Evolutionary conservation across 441 rosid genomes (phyloP).

Genomic region (Pelargonium cotyledonis): DNA sequence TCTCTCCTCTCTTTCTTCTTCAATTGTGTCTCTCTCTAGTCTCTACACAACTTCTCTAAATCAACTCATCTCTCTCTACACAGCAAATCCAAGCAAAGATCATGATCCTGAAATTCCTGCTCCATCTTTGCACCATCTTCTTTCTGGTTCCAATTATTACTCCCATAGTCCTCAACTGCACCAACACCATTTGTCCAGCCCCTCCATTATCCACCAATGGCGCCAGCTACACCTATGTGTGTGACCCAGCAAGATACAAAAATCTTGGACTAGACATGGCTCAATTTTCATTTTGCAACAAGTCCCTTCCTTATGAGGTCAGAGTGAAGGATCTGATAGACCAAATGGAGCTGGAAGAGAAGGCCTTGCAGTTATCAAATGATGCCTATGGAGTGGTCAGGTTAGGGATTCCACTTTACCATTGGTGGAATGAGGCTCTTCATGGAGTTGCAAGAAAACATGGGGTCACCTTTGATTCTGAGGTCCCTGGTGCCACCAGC

Average conservation of each 20-base stretch:
- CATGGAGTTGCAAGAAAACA: neutral
- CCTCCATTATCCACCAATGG: neutral
- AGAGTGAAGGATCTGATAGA: conserved; percentile 25
- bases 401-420: neutral
- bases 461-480: neutral
- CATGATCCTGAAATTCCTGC: neutral
- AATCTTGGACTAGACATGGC: conserved; percentile 11
- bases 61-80: neutral
- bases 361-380: neutral
- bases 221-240: conserved; percentile 16
- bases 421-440: conserved; percentile 2
- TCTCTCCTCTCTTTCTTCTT: too few species aligned
- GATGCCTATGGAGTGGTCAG: conserved; percentile 5
- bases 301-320: conserved; percentile 15
- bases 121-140: neutral
- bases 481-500: conserved; percentile 1
- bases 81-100: neutral
- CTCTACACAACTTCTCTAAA: too few species aligned
- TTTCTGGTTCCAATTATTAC: neutral
- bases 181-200: conserved; percentile 1
- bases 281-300: conserved; percentile 14
- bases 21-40: too few species aligned
- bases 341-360: neutral
- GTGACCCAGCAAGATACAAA: conserved; percentile 9
- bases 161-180: neutral